Base-by-base conservation (phyloP, 2,329 filamentous ascomycete genomes). In the Cadophora sp. region DNA sequence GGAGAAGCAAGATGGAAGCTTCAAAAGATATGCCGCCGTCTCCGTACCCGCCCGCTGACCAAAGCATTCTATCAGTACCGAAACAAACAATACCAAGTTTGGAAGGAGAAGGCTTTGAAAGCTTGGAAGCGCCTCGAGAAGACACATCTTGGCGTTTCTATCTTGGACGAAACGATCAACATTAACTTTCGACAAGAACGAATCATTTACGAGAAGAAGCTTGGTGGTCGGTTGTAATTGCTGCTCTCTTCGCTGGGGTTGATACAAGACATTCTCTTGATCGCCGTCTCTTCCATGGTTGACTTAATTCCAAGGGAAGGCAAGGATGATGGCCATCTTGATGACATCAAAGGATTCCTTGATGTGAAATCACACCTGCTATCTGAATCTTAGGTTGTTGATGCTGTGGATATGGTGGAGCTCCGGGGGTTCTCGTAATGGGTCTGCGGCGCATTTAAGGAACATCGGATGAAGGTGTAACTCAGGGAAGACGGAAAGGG, bases 131-230 rank as follows among this genome's bases (percentile, higher is more conserved):
- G 45, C 20, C 48, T 71, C 24, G 69, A 71, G 66, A 66, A 65
- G 27, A 50, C 59, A 6, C 67, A 69, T 16, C 45, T 45, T n/a
- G 69, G 67, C 27, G 58, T 63, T 58, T 27, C 47, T 24, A 47
- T 68, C 36, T 43, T 71, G 45, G 68, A 71, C 30, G 61, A 62
- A 48, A 69, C 64, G 24, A 68, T 71, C 51, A 51, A 66, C 36
- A 63, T 66, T 16, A 71, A 69, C 53, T 68, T 71, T 33, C 56
- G 64, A 14, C 65, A 67, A 20, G 69, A 71, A 55, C 59, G 69
- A 27, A 64, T 68, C 18, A 66, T 70, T 22, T 68, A 68, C 36
- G 56, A 66, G 64, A 69, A 69, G n/a, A 62, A 53, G 24, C 48
- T 70, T 27, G 43, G 59, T 18, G 51, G 48, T 3, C 36, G 55